Base-by-base conservation (phyloP, 2,329 filamentous ascomycete genomes). In the Didymella keratinophila region DNA sequence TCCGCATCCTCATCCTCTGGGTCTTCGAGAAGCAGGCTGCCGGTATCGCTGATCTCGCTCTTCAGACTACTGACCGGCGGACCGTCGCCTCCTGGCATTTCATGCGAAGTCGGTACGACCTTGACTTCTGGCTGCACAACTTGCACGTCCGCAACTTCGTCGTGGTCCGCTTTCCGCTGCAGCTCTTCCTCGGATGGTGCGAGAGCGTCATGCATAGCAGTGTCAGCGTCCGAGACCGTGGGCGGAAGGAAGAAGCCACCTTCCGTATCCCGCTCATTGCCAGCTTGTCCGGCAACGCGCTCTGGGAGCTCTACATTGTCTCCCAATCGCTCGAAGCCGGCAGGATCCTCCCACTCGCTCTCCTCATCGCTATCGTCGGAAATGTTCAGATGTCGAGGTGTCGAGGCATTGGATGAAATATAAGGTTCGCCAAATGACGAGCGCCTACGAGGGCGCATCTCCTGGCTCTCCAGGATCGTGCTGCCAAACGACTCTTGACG, bases 1-100 rank as follows among this genome's bases (percentile, higher is more conserved):
- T 88, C 86, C 2, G 85, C 85, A 69, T 88, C 86, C 48, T 87
- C 85, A 64, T 89, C 86, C 30, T 88, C 86, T 0, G 86, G 86
- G 65, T 89, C 86, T 65, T 88, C 83, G 1, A 86, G 85, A 8
- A 85, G 73, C 45, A 87, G 69, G 5, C 84, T 87, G 0, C 79
- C 81, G 0, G 56, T 50, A 36, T 36, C 32, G 61, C 41, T 43
- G 12, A 43, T 27, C 6, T 43, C 41, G 41, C 41, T 43, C 23
- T 43, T 27, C 21, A 43, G 14, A 7, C 9, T 9, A 11, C 41
- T 43, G 2, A 25, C 4, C 5, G 37, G 37, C 2, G 11, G 20
- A 1, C 7, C 4, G 7, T 23, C 37, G 2, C 10, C 36, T 2
- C 3, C 36, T 11, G 12, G 16, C 12, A 34, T 18, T n/a, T 47